phyloP scores from a whole-genome alignment of 1,284 basidiomycete species.

The Puccinia coronata region DNA sequence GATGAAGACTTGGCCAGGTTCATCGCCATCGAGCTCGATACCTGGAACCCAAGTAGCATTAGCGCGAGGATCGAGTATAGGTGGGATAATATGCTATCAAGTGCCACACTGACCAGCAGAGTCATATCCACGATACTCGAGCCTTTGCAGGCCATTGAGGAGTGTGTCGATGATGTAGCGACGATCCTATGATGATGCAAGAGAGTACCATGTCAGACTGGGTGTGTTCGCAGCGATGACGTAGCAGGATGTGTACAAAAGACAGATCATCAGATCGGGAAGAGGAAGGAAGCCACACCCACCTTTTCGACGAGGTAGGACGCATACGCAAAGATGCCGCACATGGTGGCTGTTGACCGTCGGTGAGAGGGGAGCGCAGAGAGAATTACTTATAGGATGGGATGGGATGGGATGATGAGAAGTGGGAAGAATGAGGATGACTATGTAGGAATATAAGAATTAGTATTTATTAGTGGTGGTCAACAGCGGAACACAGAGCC shows the following conservation, averaged over 20 bases:
- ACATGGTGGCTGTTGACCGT: no score
- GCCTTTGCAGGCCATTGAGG: conserved; percentile 84
- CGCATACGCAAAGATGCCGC: conserved; percentile 94
- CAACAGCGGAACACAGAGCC: no score
- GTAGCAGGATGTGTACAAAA: no score
- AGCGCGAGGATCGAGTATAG: background rate
- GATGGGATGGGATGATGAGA: no score
- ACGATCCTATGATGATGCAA: conserved; percentile 70
- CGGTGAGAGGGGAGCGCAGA: no score
- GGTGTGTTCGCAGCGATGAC: background rate
- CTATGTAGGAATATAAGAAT: no score
- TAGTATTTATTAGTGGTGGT: no score
- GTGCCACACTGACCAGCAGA: conserved; percentile 74
- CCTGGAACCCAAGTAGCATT: no score
- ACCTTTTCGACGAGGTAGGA: conserved; percentile 91
- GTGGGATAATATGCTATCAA: no score
- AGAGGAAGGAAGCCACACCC: conserved; percentile 56
- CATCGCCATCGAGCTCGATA: conserved; percentile 92
- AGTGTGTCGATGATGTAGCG: conserved; percentile 90
- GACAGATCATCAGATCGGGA: background rate
- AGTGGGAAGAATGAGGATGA: no score
- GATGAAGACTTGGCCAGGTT: conserved; percentile 70
- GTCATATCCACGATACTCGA: conserved; percentile 99
- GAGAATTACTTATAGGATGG: no score
- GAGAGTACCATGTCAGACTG: background rate